Base-by-base conservation (phyloP, 257 asterid genomes). In the Linaria vulgaris region DNA sequence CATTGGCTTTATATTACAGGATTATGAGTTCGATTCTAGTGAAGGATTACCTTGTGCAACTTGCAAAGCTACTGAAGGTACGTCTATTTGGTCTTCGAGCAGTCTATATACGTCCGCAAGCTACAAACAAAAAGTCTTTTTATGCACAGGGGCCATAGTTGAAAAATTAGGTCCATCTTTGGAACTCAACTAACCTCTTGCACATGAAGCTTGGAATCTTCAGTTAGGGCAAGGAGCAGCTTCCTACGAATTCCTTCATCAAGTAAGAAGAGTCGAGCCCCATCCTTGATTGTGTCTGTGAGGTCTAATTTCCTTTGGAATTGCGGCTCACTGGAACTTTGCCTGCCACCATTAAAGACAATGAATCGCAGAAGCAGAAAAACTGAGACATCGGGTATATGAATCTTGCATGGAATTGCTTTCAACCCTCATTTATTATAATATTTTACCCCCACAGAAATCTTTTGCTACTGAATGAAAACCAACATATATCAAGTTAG, bases 171-270 rank as follows among this genome's bases (percentile, higher is more conserved):
- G 17, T 24, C 12, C 51, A 6, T 37, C 7, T 8, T 12, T 27
- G 55, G 61, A 61, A 20, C 43, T n/a, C 49, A 21, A 69, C 83
- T 53, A 71, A 92, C 99, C 95, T 94, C 99, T 74, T 90, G 87
- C 74, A 90, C 60, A 53, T 94, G 99, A 67, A 94, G 99, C 78
- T 94, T 94, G 73, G 96, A 94, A 77, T 94, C 99, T 83, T 94
- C 99, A 1, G 99, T 94, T 7, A 94, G 78, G 66, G 99, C 99
- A 72, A 94, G 96, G 62, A 94, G 86, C 68, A 94, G 99, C 85
- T 87, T 71, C 81, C 99, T 87, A 30, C 99, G 97, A 66, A 94
- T 87, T 53, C 97, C 90, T 80, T 80, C 95, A 56, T 94, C 99
- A 4, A 94, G 61, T 56, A 94, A 76, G 78, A 94, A 84, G 60